phyloP scores from a whole-genome alignment of 225 moss, liverwort and hornwort genomes.

The Neckera pumila region DNA sequence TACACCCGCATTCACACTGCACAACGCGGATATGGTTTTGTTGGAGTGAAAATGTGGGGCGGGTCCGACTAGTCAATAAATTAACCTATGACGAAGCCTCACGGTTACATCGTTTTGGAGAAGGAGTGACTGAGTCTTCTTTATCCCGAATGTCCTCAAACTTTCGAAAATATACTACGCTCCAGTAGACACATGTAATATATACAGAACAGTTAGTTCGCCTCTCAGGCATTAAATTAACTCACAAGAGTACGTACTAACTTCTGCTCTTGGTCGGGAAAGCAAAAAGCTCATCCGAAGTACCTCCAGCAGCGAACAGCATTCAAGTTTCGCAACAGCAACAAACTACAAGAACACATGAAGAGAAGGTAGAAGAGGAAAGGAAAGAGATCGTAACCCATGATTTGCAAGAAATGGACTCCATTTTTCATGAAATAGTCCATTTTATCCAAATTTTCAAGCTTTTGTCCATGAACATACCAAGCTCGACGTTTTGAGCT shows the following conservation, averaged over 20 bases:
- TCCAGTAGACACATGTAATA: neutral
- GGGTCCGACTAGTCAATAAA: neutral
- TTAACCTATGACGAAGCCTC: neutral
- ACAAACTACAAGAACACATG: no score
- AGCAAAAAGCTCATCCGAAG: neutral
- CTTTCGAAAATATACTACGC: neutral
- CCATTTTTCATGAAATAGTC: no score
- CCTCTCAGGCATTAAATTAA: neutral
- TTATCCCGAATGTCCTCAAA: neutral
- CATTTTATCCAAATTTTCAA: no score
- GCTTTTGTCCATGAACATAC: neutral
- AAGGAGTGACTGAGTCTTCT: neutral
- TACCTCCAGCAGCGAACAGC: neutral
- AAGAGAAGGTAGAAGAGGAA: neutral
- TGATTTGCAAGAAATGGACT: neutral
- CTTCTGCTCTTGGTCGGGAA: neutral
- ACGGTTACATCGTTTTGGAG: neutral
- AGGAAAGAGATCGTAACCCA: neutral
- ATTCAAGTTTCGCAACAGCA: no score
- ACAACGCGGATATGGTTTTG: no score
- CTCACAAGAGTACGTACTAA: neutral
- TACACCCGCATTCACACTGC: neutral
- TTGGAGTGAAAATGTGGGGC: neutral
- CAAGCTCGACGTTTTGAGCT: slow-evolving; percentile 22
- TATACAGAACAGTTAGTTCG: neutral